Base-by-base conservation (phyloP, 2,329 filamentous ascomycete species). In the Aspergillus jensenii region DNA sequence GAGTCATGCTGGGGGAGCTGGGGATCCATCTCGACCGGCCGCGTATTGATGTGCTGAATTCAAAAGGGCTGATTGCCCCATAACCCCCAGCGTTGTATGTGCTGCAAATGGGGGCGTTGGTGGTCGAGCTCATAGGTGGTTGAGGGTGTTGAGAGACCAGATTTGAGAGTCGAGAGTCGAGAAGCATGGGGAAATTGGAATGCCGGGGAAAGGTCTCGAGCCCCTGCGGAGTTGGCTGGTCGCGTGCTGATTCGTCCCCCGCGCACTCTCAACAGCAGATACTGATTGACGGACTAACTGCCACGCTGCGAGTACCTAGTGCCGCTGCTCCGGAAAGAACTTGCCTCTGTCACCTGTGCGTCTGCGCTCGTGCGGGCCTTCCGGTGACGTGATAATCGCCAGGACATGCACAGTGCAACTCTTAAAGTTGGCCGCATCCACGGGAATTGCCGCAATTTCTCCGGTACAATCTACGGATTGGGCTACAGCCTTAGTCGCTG, bases 141-240 rank as follows among this genome's bases (percentile, higher is more conserved):
- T 15, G 31, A 40, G 31, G 15, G n/a, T 11, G 8, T 12, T 37
- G 19, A 37, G 31, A 17, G 37, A 37, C 27, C 21, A 21, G 21
- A 21, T 3, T 21, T 9, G 17, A n/a, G 27, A 17, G 12, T 31
- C 11, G 43, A 31, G 19, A 35, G 3, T 43, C 5, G 49, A 43
- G 7, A 15, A 15, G 31, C 17, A 31, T 39, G 12, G 3, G 19
- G n/a, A 54, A 43, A 27, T 6, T 19, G 43, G 31, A 33, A n/a
- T 39, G 15, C 19, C 47, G 33, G 52, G 33, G 52, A 31, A 54
- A 47, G 35, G 27, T n/a, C 6, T 17, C 25, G 27, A 25, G 15
- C 31, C 40, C 27, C 31, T 52, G 50, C 43, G 52, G 52, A 54
- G 52, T 15, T 47, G 33, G 21, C 43, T 31, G 52, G 52, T 41